A percentile compares a stretch with the other conserved stretches of the same genome.
phyloP scores from a whole-genome alignment of 1,139 yeast genomes.

The Protomyces arabidopsidicola region DNA sequence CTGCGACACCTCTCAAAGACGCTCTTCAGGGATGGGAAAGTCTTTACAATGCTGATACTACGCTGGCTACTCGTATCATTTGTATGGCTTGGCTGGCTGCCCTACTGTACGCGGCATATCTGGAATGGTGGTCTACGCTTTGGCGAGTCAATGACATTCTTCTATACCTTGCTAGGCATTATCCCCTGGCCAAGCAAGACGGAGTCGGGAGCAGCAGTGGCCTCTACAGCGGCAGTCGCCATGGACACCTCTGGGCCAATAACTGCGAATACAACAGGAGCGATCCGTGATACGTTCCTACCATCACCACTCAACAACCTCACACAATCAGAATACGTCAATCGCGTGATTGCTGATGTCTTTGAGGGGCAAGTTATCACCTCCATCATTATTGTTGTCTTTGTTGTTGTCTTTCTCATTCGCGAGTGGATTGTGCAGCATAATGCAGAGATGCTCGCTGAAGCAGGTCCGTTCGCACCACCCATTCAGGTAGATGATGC shows the following conservation, averaged over 20 bases:
- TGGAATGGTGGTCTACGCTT: slow-evolving; percentile 17
- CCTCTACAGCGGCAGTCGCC: neutral
- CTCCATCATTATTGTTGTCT: slow-evolving; percentile 34
- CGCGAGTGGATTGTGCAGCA: slow-evolving; percentile 41
- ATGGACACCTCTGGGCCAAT: neutral
- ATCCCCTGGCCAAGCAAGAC: slow-evolving; percentile 5
- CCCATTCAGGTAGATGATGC: neutral
- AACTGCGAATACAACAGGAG: neutral
- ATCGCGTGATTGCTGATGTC: slow-evolving; percentile 33
- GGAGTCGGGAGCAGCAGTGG: neutral
- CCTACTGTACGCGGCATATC: slow-evolving; percentile 23
- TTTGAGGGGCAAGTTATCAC: slow-evolving; percentile 40
- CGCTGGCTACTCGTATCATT: slow-evolving; percentile 12
- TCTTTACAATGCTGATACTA: neutral
- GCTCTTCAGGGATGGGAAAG: neutral
- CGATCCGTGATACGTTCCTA: neutral
- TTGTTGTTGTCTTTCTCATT: slow-evolving; percentile 39
- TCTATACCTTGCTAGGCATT: neutral
- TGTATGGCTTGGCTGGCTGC: slow-evolving; percentile 28
- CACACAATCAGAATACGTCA: slow-evolving; percentile 10
- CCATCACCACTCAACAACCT: slow-evolving; percentile 7
- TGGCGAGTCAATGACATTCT: slow-evolving; percentile 5
- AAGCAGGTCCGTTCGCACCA: neutral
- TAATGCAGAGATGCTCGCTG: slow-evolving; percentile 31
- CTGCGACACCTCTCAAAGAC: slow-evolving; percentile 4